Percentiles rank a stretch among this genome's conserved stretches.
Conservation (phyloP, 768 basidiomycete species). For the Leccinum barrowsii region DNA sequence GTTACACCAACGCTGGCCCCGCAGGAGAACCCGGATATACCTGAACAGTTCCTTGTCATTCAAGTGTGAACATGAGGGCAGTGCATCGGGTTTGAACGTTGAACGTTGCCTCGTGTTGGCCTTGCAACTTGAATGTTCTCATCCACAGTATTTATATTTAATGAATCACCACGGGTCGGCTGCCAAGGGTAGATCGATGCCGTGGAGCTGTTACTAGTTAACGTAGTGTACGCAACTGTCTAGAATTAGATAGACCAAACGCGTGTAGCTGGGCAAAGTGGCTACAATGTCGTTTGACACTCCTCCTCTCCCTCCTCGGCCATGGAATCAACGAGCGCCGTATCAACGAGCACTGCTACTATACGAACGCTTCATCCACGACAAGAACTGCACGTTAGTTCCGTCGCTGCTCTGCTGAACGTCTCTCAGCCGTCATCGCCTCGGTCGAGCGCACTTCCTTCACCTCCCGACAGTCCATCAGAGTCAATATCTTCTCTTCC, state of each 20-base stretch:
- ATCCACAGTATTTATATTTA: background rate
- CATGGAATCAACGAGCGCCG: slow-evolving; percentile 23
- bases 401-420: slow-evolving; percentile 3
- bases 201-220: background rate
- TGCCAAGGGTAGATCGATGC: background rate
- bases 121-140: background rate
- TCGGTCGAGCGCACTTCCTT: slow-evolving; percentile 47
- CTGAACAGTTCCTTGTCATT: slow-evolving; percentile 70
- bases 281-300: slow-evolving; percentile 3
- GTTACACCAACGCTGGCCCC: slow-evolving; percentile 40
- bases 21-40: slow-evolving; percentile 65
- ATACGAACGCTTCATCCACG: slow-evolving; percentile 34
- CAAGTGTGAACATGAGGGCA: slow-evolving; percentile 26
- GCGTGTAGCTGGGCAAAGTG: slow-evolving; percentile 29
- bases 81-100: too few relatives aligned
- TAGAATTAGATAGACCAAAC: slow-evolving; percentile 23
- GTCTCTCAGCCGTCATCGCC: slow-evolving; percentile 46
- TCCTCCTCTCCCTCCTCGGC: slow-evolving; percentile 3
- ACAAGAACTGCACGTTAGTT: slow-evolving; percentile 14
- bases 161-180: background rate
- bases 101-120: background rate
- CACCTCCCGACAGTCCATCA: slow-evolving; percentile 60
- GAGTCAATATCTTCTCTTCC: slow-evolving; percentile 68
- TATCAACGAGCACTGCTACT: slow-evolving; percentile 38
- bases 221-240: background rate